These are phyloP conservation scores for Talaromyces sp. DNA, from an alignment of 2,329 filamentous ascomycete genomes.

Conservation along the genomic window DNA sequence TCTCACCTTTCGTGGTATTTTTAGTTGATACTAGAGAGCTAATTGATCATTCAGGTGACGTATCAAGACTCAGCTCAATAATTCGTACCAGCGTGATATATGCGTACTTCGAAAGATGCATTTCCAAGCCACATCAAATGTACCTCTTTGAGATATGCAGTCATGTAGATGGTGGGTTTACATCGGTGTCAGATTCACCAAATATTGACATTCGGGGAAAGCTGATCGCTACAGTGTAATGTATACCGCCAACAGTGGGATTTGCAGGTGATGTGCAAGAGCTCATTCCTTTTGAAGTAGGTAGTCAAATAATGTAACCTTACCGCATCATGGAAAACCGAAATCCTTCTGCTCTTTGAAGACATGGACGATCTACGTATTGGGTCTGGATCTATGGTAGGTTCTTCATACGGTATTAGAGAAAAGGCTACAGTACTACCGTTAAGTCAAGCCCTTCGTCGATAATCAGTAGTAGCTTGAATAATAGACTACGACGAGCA, in stretches of 20 bases:
- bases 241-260: background rate
- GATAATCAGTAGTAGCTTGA: background rate
- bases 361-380: background rate
- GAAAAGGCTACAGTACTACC: background rate
- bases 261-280: background rate
- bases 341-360: background rate
- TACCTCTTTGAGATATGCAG: no score
- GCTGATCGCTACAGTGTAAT: background rate
- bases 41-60: background rate
- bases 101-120: no score
- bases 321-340: background rate
- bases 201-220: background rate
- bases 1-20: no score
- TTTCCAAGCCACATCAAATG: no score
- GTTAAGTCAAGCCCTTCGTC: background rate
- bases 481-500: background rate
- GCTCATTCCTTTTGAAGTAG: background rate
- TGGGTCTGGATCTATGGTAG: background rate
- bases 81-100: no score
- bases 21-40: no score
- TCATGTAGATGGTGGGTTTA: no score
- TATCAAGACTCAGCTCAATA: background rate
- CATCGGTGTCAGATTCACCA: background rate
- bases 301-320: background rate
- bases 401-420: background rate